Evolutionary conservation across 495 filamentous ascomycete species (phyloP).

Genomic region (Hypoxylon perforatum): DNA sequence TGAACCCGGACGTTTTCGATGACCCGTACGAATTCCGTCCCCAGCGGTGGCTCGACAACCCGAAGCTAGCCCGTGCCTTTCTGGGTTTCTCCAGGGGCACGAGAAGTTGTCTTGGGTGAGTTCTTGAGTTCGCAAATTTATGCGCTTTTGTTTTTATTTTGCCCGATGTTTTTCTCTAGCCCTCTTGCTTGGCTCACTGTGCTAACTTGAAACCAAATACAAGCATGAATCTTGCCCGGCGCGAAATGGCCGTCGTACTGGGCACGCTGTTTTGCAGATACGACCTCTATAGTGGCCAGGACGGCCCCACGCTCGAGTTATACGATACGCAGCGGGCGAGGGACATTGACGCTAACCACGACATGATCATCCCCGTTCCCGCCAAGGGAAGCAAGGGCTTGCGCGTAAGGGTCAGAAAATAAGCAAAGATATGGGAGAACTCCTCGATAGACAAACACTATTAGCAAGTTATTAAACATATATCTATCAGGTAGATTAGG

Average conservation of each 20-base stretch:
- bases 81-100: slow-evolving; percentile 19
- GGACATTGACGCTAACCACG: slow-evolving; percentile 11
- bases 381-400: slow-evolving; percentile 16
- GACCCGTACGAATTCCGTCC: slow-evolving; percentile 20
- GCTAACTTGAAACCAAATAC: too few species aligned
- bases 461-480: too few species aligned
- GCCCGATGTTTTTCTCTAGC: too few species aligned
- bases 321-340: slow-evolving; percentile 6
- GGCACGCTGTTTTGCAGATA: slow-evolving; percentile 8
- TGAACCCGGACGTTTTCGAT: slow-evolving; percentile 19
- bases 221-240: slow-evolving; percentile 20
- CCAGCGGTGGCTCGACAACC: slow-evolving; percentile 26
- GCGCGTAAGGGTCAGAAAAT: slow-evolving; percentile 6
- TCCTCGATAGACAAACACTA: too few species aligned
- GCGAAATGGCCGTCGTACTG: slow-evolving; percentile 13
- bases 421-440: too few species aligned
- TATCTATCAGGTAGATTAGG: too few species aligned
- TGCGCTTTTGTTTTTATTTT: too few species aligned
- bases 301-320: neutral
- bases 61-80: slow-evolving; percentile 8
- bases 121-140: too few species aligned
- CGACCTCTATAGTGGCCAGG: slow-evolving; percentile 11
- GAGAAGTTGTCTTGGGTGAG: slow-evolving; percentile 20
- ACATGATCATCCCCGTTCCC: slow-evolving; percentile 17
- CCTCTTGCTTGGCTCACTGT: too few species aligned